Evolutionary conservation across 495 filamentous ascomycete genomes (phyloP), one percentile per base, ranked within the genome.

Genomic region (Glutinoglossum americanum): DNA sequence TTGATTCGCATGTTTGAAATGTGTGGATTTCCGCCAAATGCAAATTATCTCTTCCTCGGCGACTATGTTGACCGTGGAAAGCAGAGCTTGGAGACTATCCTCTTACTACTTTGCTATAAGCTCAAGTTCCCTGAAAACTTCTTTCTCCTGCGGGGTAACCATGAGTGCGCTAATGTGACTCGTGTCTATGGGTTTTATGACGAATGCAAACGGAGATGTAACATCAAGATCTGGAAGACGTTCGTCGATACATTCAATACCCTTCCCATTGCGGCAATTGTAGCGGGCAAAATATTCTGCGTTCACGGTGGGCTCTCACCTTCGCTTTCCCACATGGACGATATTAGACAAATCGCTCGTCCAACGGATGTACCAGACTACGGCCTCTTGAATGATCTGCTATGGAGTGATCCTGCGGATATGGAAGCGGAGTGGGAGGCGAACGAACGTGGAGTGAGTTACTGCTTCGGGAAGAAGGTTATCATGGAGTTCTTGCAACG

Each of bases 151-250:
- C 84, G 92, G 45, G 92, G 92, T 39, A 99, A 99, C 65, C 92
- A 99, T 64, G 92, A 99, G 67, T 96, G 93, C 70, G 92, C 93
- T 65, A 99, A 97, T 64, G 93, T 99, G 39, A 99, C 92, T 19
- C 78, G 92, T 39, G 92, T 99, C 21, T 99, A 99, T 68, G 92
- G 92, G 9, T 99, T 99, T 69, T 99, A 99, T 72, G 92, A 99
- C 65, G 92, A 99, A 64, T 99, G 92, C 76, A 99, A 99, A 70
- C 78, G 92, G 62, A 77, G 92, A 59, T 94, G 88, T 72, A 97
- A 94, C 67, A 85, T 99, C 66, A 99, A 99, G 73, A 80, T 95
- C 55, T 99, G 92, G 92, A 99, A 97, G 75, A 90, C 86, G 0
- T 99, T 99, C 66, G 80, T 99, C 53, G 92, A 99, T 67, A 94